Percentiles rank a stretch among this genome's conserved stretches.
phyloP scores from a whole-genome alignment of 768 basidiomycete genomes.

The Saitozyma podzolica region DNA sequence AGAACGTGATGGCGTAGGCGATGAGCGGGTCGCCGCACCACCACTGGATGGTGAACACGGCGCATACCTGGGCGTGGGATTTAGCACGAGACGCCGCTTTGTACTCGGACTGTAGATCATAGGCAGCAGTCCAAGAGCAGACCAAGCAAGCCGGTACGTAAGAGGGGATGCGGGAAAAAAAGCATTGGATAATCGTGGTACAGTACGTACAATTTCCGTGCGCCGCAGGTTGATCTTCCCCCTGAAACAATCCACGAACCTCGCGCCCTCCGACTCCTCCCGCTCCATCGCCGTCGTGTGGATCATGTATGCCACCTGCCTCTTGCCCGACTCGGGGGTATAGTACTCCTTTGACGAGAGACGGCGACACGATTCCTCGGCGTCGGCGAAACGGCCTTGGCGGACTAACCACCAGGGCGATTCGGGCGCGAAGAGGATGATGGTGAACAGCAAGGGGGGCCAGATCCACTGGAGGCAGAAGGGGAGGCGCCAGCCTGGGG shows the following conservation, averaged over 20 bases:
- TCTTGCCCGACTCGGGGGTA: slow-evolving; percentile 28
- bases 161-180: no score
- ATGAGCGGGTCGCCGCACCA: no score
- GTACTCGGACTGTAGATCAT: no score
- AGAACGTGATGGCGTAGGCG: slow-evolving; percentile 34
- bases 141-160: no score
- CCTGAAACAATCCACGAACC: slow-evolving; percentile 53
- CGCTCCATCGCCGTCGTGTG: slow-evolving; percentile 53
- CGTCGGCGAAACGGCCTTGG: slow-evolving; percentile 34
- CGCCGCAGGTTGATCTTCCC: slow-evolving; percentile 15
- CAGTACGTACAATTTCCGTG: no score
- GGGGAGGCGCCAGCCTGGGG: slow-evolving; percentile 27
- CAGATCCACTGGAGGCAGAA: slow-evolving; percentile 42
- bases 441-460: slow-evolving; percentile 17
- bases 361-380: slow-evolving; percentile 12
- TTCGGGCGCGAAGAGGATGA: slow-evolving; percentile 28
- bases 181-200: no score
- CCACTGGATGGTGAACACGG: no score
- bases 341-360: slow-evolving; percentile 14
- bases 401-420: slow-evolving; percentile 44
- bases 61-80: no score
- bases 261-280: slow-evolving; percentile 38
- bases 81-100: no score
- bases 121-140: no score
- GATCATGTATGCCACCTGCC: slow-evolving; percentile 47